Base-by-base conservation (phyloP, 768 basidiomycete genomes). In the Suillus placidus region DNA sequence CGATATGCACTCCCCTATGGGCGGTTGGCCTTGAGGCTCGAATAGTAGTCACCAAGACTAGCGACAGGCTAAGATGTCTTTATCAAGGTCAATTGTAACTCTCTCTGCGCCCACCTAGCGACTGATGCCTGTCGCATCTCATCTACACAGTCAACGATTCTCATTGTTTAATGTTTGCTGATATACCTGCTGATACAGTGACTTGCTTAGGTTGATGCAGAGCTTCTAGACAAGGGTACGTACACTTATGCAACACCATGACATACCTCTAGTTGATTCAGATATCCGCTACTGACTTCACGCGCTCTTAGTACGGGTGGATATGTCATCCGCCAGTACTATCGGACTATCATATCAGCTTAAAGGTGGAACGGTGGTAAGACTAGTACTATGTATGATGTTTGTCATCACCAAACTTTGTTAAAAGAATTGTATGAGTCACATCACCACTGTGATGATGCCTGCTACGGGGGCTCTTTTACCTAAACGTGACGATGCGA, bases 161-260 rank as follows among this genome's bases (percentile, higher is more conserved):
- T 47, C 14, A n/a, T 67, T 51, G 23, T 49, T 34, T 35, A 20
- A 35, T 34, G 26, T 7, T n/a, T 2, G 4, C n/a, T 34, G 37
- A 30, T 14, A n/a, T 30, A 16, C 2, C 34, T n/a, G 1, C 35
- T 55, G 13, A 45, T 18, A n/a, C n/a, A 40, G 8, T 23, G 20
- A 69, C 56, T 6, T 26, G 14, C 14, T 4, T 66, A 96, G 91
- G 83, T 95, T 23, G 83, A 97, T 69, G 78, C 82, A 18, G 93
- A 94, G 72, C 74, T 96, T 26, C 26, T 77, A 60, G 67, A 71
- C 63, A 75, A 68, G 68, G 84, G 85, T 81, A n/a, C n/a, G n/a
- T n/a, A n/a, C n/a, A 26, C 63, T 69, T 67, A 38, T 55, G 7
- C 10, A 58, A 45, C 7, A n/a, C n/a, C n/a, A n/a, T n/a, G n/a